Base-by-base conservation (phyloP, 805 yeast genomes). In the Komagataella ulmi region DNA sequence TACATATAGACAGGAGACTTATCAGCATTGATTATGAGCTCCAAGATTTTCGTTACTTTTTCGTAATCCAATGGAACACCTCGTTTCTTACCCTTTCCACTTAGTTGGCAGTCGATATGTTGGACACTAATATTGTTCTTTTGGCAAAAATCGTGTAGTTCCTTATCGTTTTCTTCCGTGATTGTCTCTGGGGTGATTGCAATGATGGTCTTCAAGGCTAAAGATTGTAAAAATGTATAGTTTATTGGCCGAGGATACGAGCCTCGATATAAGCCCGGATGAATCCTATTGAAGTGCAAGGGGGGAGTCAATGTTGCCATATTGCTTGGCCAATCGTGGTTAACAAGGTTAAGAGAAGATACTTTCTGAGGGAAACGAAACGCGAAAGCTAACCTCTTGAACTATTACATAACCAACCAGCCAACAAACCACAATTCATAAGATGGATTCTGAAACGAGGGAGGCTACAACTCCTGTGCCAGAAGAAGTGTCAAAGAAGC, bases 181-280 rank as follows among this genome's bases (percentile, higher is more conserved):
- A 89, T 75, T 1, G 93, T 86, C 36, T 77, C 77, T 1, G 97
- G 95, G 0, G 93, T 84, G 50, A 93, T 62, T 4, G 95, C 83
- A 5, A 91, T 71, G 50, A 91, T 81, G 7, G 90, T 83, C 59
- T 74, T 80, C 52, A 93, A 71, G 45, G 76, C 68, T 36, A 90
- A 72, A 40, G 88, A 73, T 55, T 74, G 70, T 7, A 93, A 68
- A 60, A 83, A 93, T 7, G 82, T 73, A 54, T 77, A 73, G 61
- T 88, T 90, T 52, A 82, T 74, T 48, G 80, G 79, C 50, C 93
- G 74, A 1, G 98, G 98, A 58, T 85, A 87, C 1, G 95, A 84
- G 0, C 98, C 98, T 48, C 98, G 68, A 59, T 81, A 85, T 3
- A 91, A 68, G 49, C 76, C 71, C 1, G 85, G 79, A 58, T 84